phyloP scores from a whole-genome alignment of 805 yeast genomes.

The Suhomyces tanzawaensis region DNA sequence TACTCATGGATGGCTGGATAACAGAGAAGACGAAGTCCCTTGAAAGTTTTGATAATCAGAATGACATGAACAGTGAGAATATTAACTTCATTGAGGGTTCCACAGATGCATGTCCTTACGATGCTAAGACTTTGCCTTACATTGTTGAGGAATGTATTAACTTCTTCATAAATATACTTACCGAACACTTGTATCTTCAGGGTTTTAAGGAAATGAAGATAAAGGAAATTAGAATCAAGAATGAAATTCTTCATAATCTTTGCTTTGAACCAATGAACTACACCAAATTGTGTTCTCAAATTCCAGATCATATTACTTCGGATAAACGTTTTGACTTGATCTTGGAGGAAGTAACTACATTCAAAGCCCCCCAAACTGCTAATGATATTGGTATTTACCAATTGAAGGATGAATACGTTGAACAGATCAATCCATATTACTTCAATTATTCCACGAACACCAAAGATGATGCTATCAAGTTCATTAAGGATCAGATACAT shows the following conservation, averaged over 20 bases:
- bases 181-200: slow-evolving; percentile 61
- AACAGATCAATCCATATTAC: slow-evolving; percentile 61
- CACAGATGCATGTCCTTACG: slow-evolving; percentile 29
- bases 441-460: slow-evolving; percentile 73
- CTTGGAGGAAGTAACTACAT: slow-evolving; percentile 32
- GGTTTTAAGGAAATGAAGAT: slow-evolving; percentile 49
- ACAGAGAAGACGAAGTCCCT: background rate
- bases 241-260: slow-evolving; percentile 80
- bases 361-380: slow-evolving; percentile 30
- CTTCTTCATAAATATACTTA: slow-evolving; percentile 61
- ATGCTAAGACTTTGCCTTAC: slow-evolving; percentile 49
- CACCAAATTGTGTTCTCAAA: slow-evolving; percentile 61
- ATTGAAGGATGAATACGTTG: slow-evolving; percentile 35
- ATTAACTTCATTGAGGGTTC: background rate
- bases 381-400: slow-evolving; percentile 38
- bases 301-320: slow-evolving; percentile 73
- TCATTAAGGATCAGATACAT: slow-evolving; percentile 52
- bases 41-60: background rate
- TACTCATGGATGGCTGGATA: slow-evolving; percentile 41
- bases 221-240: slow-evolving; percentile 49
- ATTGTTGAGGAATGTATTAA: slow-evolving; percentile 80
- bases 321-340: slow-evolving; percentile 69
- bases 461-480: slow-evolving; percentile 77
- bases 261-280: slow-evolving; percentile 73
- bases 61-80: background rate